Conservation (phyloP, 169 alveolate species). For the Besnoitia besnoiti region DNA sequence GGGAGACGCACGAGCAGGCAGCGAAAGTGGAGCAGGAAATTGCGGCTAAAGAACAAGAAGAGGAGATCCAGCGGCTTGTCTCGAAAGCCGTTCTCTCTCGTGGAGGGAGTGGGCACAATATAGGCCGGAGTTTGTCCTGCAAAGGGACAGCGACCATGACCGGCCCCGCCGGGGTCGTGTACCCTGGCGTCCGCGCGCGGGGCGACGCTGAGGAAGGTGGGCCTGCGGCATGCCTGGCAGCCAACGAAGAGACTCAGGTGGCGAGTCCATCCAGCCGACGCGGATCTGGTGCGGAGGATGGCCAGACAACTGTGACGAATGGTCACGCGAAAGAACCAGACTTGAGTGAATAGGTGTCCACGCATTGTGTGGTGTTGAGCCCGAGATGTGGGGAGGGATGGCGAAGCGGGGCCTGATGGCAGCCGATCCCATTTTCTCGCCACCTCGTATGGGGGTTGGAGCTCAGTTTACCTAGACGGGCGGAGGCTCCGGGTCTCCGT, state of each 20-base stretch:
- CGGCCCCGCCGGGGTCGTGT: background rate
- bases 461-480: too few species aligned
- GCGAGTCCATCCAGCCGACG: too few species aligned
- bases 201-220: background rate
- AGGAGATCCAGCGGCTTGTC: constrained; percentile 8
- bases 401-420: too few species aligned
- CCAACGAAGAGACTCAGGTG: background rate
- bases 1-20: constrained; percentile 30
- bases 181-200: background rate
- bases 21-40: background rate
- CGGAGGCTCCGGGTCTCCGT: too few species aligned
- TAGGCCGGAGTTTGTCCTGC: background rate
- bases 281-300: too few species aligned
- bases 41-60: constrained; percentile 12
- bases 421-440: too few species aligned
- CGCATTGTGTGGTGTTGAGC: too few species aligned
- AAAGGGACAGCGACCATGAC: background rate
- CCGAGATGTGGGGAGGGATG: too few species aligned
- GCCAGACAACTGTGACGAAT: background rate
- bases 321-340: background rate
- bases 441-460: too few species aligned
- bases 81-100: constrained; percentile 28
- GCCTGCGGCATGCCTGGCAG: background rate
- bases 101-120: background rate
- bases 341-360: too few species aligned